Conservation (phyloP, 2,329 filamentous ascomycete species). For the Gremmenia infestans region DNA sequence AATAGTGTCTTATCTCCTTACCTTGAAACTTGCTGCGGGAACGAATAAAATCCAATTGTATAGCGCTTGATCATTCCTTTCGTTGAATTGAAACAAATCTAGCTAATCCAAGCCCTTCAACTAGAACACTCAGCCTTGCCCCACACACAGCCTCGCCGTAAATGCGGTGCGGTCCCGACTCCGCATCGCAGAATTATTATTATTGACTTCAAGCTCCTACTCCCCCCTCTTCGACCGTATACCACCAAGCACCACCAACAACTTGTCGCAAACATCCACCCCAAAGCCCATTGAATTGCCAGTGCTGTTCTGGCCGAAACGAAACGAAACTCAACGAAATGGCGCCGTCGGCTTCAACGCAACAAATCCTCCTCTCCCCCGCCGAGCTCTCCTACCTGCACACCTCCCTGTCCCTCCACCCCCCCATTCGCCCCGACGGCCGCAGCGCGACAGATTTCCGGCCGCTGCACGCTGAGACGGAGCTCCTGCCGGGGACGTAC, state of each 20-base stretch:
- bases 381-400: slow-evolving; percentile 96
- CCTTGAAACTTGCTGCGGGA: too few relatives aligned
- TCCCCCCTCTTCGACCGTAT: not conserved
- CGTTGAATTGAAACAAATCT: not conserved
- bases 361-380: slow-evolving; percentile 77
- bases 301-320: not conserved
- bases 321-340: slow-evolving; percentile 30
- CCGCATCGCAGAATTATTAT: not conserved
- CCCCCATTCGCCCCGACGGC: slow-evolving; percentile 86
- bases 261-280: not conserved
- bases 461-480: slow-evolving; percentile 82
- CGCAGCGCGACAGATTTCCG: slow-evolving; percentile 82
- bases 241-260: not conserved
- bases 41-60: not conserved
- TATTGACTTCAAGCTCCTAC: not conserved
- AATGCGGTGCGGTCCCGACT: not conserved
- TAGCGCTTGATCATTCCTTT: not conserved
- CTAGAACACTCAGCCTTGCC: not conserved
- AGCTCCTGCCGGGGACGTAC: slow-evolving; percentile 83
- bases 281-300: not conserved
- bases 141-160: not conserved
- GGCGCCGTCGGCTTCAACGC: slow-evolving; percentile 47
- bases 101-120: not conserved
- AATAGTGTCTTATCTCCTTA: too few relatives aligned
- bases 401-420: slow-evolving; percentile 72